phyloP scores from a whole-genome alignment of 2,329 filamentous ascomycete genomes.

The Fusarium circinatum region DNA sequence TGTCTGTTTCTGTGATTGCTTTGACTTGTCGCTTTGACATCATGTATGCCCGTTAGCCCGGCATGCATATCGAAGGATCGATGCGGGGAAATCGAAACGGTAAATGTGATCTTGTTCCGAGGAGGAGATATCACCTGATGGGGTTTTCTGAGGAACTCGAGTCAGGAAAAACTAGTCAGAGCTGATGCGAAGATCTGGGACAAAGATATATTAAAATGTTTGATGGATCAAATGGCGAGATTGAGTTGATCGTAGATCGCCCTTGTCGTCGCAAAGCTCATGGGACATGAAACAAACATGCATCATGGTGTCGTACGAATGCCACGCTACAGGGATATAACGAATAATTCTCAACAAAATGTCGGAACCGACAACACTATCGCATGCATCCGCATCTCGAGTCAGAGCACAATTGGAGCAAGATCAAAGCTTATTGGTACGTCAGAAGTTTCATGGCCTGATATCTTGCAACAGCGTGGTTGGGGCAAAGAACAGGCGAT shows the following conservation, averaged over 20 bases:
- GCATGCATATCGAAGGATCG: neutral
- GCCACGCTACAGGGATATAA: neutral
- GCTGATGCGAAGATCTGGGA: neutral
- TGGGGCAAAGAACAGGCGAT: conserved; percentile 4
- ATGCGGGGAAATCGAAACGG: conserved; percentile 7
- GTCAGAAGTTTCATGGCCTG: neutral
- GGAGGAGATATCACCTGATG: neutral
- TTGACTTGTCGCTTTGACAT: neutral
- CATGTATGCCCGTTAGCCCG: conserved; percentile 14
- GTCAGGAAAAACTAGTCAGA: neutral
- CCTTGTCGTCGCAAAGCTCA: neutral
- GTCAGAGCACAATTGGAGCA: neutral
- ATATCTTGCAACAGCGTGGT: neutral
- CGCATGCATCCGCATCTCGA: neutral
- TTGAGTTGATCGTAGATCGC: neutral
- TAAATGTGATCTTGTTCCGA: neutral
- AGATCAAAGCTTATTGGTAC: neutral
- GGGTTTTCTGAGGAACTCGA: neutral
- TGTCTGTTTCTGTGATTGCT: neutral
- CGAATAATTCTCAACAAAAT: neutral
- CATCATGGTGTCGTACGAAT: neutral
- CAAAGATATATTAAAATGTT: accelerated
- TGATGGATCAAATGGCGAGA: accelerated
- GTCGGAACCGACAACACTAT: neutral
- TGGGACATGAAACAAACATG: neutral